phyloP scores from a whole-genome alignment of 1,139 yeast genomes.

The Hansenula sp. region DNA sequence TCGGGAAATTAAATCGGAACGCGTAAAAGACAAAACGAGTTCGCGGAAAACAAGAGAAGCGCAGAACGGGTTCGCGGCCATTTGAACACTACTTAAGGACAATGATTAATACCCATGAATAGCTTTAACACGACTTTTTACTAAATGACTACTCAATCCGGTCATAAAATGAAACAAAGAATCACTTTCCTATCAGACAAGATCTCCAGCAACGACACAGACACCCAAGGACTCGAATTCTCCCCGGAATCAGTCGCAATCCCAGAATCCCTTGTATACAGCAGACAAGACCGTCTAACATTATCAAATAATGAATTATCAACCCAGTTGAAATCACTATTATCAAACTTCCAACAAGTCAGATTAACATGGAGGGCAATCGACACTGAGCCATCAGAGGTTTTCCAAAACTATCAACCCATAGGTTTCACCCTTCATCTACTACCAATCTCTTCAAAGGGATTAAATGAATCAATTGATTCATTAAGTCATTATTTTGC shows the following conservation, averaged over 20 bases:
- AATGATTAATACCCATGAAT: no score
- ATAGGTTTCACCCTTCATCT: conserved; percentile 17
- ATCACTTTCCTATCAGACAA: not conserved
- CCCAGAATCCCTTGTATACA: not conserved
- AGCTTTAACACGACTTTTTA: no score
- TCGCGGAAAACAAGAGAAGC: no score
- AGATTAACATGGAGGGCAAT: not conserved
- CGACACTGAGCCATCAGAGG: not conserved
- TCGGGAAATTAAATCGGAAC: no score
- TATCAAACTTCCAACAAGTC: not conserved
- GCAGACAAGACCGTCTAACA: conserved; percentile 1
- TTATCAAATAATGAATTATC: not conserved
- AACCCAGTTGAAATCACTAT: not conserved
- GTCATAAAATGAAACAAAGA: conserved; percentile 2
- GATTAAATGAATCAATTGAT: conserved; percentile 16
- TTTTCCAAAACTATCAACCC: conserved; percentile 17
- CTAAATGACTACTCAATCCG: no score
- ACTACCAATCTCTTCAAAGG: conserved; percentile 14
- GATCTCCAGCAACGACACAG: not conserved
- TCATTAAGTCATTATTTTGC: conserved; percentile 13
- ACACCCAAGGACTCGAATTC: not conserved
- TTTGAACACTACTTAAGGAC: no score
- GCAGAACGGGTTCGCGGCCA: no score
- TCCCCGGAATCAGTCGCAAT: not conserved
- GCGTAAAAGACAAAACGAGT: no score